Percentiles rank a stretch among this genome's conserved stretches.
phyloP scores from a whole-genome alignment of 1,284 basidiomycete species.

The Marasmius sp. region DNA sequence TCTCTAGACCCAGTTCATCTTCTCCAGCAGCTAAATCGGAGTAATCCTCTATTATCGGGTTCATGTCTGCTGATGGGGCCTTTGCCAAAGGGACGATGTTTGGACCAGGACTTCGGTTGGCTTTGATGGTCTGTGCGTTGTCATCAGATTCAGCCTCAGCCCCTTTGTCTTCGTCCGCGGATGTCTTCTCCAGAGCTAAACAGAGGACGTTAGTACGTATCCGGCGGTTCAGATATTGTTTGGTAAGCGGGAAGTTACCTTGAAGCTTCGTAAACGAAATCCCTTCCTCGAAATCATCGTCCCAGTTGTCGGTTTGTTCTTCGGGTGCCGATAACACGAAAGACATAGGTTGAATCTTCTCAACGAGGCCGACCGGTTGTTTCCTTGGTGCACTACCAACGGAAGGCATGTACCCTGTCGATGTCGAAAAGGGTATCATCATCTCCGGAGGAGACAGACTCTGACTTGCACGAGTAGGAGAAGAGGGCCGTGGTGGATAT shows the following conservation, averaged over 20 bases:
- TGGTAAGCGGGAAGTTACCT: slow-evolving; percentile 38
- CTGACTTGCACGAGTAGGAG: slow-evolving; percentile 29
- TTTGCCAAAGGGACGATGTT: slow-evolving; percentile 54
- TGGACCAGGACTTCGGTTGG: slow-evolving; percentile 63
- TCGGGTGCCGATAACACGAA: slow-evolving; percentile 68
- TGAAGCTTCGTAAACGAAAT: slow-evolving; percentile 86
- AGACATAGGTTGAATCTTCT: slow-evolving; percentile 58
- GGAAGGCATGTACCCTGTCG: slow-evolving; percentile 25
- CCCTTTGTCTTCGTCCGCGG: slow-evolving; percentile 53
- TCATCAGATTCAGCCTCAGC: slow-evolving; percentile 55
- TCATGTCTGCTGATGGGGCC: slow-evolving; percentile 58
- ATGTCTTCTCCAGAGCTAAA: slow-evolving; percentile 61
- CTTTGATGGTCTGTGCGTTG: slow-evolving; percentile 76
- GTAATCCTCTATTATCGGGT: slow-evolving; percentile 83
- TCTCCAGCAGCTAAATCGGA: slow-evolving; percentile 81
- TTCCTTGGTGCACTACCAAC: slow-evolving; percentile 28
- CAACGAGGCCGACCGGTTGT: slow-evolving; percentile 43
- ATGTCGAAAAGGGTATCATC: slow-evolving; percentile 24
- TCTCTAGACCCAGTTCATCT: slow-evolving; percentile 68
- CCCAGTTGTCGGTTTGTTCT: slow-evolving; percentile 93
- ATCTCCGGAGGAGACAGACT: slow-evolving; percentile 11
- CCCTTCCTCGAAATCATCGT: slow-evolving; percentile 95
- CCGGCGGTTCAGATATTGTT: not conserved
- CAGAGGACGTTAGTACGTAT: not conserved
- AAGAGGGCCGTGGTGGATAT: slow-evolving; percentile 32